Conservation (phyloP, 768 basidiomycete genomes). For the Mycena vitilis region DNA sequence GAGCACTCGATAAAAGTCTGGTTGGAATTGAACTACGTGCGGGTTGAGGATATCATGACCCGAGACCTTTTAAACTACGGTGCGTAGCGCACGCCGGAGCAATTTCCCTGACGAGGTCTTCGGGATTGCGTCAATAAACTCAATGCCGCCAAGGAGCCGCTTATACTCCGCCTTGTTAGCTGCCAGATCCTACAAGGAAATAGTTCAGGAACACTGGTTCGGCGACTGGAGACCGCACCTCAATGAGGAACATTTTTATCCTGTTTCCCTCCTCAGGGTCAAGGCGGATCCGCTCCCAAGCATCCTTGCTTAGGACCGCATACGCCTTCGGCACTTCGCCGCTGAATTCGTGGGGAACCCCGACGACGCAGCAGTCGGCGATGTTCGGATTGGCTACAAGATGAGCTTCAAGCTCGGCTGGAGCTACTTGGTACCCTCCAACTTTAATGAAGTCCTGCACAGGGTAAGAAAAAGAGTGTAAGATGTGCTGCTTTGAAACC, state of each 20-base stretch:
- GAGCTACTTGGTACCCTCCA: slow-evolving; percentile 17
- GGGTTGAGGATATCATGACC: too few relatives aligned
- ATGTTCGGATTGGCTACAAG: slow-evolving; percentile 2
- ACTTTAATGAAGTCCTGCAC: slow-evolving; percentile 58
- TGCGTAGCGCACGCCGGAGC: background rate
- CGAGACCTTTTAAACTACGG: too few relatives aligned
- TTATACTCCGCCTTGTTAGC: slow-evolving; percentile 9
- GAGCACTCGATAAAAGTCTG: too few relatives aligned
- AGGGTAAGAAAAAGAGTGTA: slow-evolving; percentile 35
- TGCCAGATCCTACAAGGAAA: slow-evolving; percentile 2
- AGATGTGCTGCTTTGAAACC: slow-evolving; percentile 36
- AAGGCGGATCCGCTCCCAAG: slow-evolving; percentile 1
- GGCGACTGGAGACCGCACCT: background rate
- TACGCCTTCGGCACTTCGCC: slow-evolving; percentile 6
- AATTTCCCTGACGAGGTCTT: slow-evolving; percentile 1
- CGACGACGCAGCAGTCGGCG: slow-evolving; percentile 5
- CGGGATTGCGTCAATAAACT: slow-evolving; percentile 3
- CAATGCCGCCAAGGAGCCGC: background rate
- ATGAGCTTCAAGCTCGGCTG: slow-evolving; percentile 7
- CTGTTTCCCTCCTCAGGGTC: background rate
- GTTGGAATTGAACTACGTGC: too few relatives aligned
- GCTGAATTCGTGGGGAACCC: background rate
- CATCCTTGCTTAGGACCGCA: background rate
- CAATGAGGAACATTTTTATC: background rate
- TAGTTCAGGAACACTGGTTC: too few relatives aligned